phyloP scores from a whole-genome alignment of 495 filamentous ascomycete species.

The Parachaetomium inaequale region DNA sequence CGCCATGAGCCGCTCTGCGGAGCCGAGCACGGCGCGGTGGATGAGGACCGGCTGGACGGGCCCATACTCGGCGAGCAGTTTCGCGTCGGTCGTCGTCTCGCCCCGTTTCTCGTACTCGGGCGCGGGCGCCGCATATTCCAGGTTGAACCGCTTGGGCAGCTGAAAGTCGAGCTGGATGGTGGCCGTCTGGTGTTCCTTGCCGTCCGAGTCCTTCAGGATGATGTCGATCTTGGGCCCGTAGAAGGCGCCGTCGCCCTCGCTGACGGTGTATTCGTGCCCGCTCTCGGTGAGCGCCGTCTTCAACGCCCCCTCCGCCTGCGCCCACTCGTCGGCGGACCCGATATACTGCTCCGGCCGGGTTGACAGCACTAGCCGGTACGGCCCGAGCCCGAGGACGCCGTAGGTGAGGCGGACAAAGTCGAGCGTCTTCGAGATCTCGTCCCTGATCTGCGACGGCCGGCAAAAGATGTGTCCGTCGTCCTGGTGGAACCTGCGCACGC shows the following conservation, averaged over 20 bases:
- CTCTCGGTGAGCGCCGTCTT: slow-evolving; percentile 63
- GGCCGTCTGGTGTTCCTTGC: slow-evolving; percentile 87
- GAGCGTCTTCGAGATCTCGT: slow-evolving; percentile 74
- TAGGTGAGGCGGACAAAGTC: slow-evolving; percentile 80
- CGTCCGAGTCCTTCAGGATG: slow-evolving; percentile 73
- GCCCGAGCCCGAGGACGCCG: slow-evolving; percentile 65
- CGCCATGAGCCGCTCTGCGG: slow-evolving; percentile 81
- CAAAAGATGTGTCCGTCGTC: slow-evolving; percentile 97
- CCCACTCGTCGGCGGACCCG: slow-evolving; percentile 76
- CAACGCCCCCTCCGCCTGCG: slow-evolving; percentile 71
- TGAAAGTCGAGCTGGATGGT: slow-evolving; percentile 95
- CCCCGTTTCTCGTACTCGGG: slow-evolving; percentile 62
- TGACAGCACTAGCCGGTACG: slow-evolving; percentile 74
- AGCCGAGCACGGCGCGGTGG: slow-evolving; percentile 84
- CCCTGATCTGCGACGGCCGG: slow-evolving; percentile 72
- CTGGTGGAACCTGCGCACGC: slow-evolving; percentile 91
- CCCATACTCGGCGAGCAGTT: slow-evolving; percentile 45
- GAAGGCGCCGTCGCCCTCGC: slow-evolving; percentile 84
- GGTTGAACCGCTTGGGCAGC: slow-evolving; percentile 74
- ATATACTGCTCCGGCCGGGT: slow-evolving; percentile 81
- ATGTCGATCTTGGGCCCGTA: slow-evolving; percentile 97
- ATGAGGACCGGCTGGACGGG: slow-evolving; percentile 74
- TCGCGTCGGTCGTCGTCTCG: slow-evolving; percentile 41
- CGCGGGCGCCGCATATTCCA: slow-evolving; percentile 75
- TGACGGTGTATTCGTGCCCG: slow-evolving; percentile 64